Evolutionary conservation across 495 filamentous ascomycete genomes (phyloP).

Genomic region (Penicillium crystallinum): DNA sequence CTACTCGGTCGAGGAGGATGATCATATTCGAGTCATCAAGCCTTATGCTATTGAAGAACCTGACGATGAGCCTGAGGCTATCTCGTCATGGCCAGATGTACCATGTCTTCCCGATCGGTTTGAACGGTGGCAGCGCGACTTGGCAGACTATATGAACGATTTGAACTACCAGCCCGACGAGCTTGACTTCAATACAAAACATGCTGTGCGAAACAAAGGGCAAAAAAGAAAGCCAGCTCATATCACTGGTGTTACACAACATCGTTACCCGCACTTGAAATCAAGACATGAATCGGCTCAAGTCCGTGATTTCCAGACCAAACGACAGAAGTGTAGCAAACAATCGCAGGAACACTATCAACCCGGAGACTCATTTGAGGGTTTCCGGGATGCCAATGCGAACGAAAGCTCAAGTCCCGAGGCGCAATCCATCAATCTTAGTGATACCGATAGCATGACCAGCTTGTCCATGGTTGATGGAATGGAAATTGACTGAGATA

Average conservation of each 20-base stretch:
- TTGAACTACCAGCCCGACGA: constrained; percentile 23
- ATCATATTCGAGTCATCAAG: constrained; percentile 19
- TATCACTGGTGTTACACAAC: background rate
- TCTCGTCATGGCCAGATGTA: constrained; percentile 3
- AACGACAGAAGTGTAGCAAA: constrained; percentile 24
- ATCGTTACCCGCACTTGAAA: background rate
- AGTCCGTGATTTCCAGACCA: constrained; percentile 16
- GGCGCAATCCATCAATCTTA: constrained; percentile 14
- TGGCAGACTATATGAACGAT: constrained; percentile 29
- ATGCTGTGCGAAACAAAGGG: constrained; percentile 20
- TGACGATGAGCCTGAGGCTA: constrained; percentile 25
- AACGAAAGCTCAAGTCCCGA: constrained; percentile 23
- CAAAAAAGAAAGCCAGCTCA: constrained; percentile 36
- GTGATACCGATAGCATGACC: constrained; percentile 4
- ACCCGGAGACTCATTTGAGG: constrained; percentile 4
- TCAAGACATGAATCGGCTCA: constrained; percentile 1
- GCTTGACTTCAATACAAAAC: background rate
- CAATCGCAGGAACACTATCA: constrained; percentile 6
- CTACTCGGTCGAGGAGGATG: constrained; percentile 1
- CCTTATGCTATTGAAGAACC: constrained; percentile 46
- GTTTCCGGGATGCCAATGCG: constrained; percentile 13
- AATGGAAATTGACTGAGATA: constrained; percentile 32
- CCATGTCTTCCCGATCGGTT: constrained; percentile 17
- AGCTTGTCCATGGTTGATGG: constrained; percentile 15
- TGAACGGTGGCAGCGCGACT: constrained; percentile 32